Conservation (phyloP, 2,329 filamentous ascomycete species). For the Aspergillus phoenicis region DNA sequence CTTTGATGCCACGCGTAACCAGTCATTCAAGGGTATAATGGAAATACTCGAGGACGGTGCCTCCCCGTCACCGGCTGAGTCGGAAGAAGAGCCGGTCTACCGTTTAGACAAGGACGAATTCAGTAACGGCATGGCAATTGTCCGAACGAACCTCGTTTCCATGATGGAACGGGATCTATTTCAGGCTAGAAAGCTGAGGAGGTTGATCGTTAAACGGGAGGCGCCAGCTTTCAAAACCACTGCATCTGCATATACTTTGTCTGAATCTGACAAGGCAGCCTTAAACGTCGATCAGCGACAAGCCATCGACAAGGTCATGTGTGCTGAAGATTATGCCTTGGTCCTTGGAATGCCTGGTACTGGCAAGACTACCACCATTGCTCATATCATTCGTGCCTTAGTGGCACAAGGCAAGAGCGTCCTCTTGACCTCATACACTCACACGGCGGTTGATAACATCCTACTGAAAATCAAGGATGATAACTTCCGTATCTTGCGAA, state of each 20-base stretch:
- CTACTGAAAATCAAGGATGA: conserved; percentile 84
- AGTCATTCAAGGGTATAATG: conserved; percentile 90
- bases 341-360: conserved; percentile 98
- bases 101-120: conserved; percentile 97
- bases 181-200: conserved; percentile 71
- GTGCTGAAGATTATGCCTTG: conserved; percentile 91
- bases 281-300: conserved; percentile 85
- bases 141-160: conserved; percentile 89
- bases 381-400: conserved; percentile 90
- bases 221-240: conserved; percentile 71
- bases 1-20: conserved; percentile 76
- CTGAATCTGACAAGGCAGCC: conserved; percentile 57
- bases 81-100: conserved; percentile 63
- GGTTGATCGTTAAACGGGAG: conserved; percentile 76
- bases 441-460: conserved; percentile 98
- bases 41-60: conserved; percentile 66
- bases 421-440: conserved; percentile 90
- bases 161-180: conserved; percentile 81
- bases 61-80: conserved; percentile 36
- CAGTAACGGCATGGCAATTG: conserved; percentile 93
- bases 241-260: conserved; percentile 65
- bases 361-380: conserved; percentile 97
- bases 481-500: conserved; percentile 75
- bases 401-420: conserved; percentile 90
- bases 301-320: conserved; percentile 94